Evolutionary conservation across 768 basidiomycete genomes (phyloP), one percentile per base, ranked within the genome.

Genomic region (Amanita rimosa): DNA sequence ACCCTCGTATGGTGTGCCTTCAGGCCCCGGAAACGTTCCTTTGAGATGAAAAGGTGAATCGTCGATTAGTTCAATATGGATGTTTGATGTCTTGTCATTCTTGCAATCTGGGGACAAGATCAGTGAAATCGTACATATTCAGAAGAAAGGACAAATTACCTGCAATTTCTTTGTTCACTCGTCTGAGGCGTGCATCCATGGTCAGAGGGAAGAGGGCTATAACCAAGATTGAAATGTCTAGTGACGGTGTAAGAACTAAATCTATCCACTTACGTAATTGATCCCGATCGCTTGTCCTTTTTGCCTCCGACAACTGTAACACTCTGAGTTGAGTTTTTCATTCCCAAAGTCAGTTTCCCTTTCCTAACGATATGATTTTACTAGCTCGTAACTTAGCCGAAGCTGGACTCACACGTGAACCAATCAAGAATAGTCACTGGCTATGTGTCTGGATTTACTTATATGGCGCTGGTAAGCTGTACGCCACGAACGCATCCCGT

Each of bases 151-250:
- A 34, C 22, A 39, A 22, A 14, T 53, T 43, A 83, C 89, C 93
- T 54, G 81, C 67, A 52, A 97, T 96, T 70, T 97, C 93, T 69
- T 95, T 96, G 67, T 90, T 91, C 21, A 96, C 86, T 62, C 93
- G 74, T 54, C 93, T 78, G 41, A 92, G 76, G 50, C 93, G 75
- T 48, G 93, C 92, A 61, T 96, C 91, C 79, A 92, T 91, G 46
- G 34, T 61, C 36, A 7, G 17, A 49, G 22, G 34, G 24, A 36
- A 35, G 14, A n/a, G 14, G 16, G 14, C 2, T 13, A 9, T 31
- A 26, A 34, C 29, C 14, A 40, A 31, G 41, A 17, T 27, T 33
- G 11, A 5, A n/a, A 21, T 34, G 29, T 19, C 31, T 19, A 22
- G 22, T 22, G 22, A 33, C 3, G 17, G 19, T 9, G 6, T 22